phyloP scores from a whole-genome alignment of 768 basidiomycete species.

The Trametes cingulata region DNA sequence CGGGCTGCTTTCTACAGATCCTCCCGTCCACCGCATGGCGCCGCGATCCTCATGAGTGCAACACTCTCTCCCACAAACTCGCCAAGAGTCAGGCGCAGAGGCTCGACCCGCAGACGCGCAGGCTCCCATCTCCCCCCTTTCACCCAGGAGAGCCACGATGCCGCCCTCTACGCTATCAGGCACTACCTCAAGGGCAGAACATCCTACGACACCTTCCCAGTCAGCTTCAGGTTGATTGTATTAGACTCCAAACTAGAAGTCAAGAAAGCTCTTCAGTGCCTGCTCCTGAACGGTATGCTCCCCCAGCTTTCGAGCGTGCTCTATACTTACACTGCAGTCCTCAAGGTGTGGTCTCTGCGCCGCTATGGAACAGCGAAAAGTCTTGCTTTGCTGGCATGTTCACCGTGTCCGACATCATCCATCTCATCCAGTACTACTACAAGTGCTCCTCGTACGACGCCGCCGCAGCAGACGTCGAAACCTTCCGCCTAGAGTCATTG shows the following conservation, averaged over 20 bases:
- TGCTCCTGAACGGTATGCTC: conserved; percentile 70
- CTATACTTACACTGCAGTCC: conserved; percentile 15
- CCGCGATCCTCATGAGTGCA: conserved; percentile 39
- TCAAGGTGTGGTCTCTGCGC: conserved; percentile 94
- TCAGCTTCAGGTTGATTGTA: conserved; percentile 94
- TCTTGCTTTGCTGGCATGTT: conserved; percentile 98
- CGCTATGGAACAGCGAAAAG: conserved; percentile 94
- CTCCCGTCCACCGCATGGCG: conserved; percentile 23
- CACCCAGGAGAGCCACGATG: conserved; percentile 65
- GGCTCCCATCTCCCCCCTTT: conserved; percentile 56
- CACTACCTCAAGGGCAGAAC: conserved; percentile 81
- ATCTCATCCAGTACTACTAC: conserved; percentile 98
- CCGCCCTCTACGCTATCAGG: conserved; percentile 70
- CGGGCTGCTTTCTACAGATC: conserved; percentile 1
- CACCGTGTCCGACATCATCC: conserved; percentile 98
- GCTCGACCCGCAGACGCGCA: conserved; percentile 59
- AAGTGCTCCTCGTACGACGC: conserved; percentile 78
- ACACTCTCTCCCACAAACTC: conserved; percentile 53
- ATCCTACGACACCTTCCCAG: conserved; percentile 96
- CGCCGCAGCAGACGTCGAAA: conserved; percentile 89
- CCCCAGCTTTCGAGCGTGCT: neutral
- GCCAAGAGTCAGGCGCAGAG: conserved; percentile 53
- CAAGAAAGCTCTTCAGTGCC: conserved; percentile 89
- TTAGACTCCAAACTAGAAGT: conserved; percentile 95
- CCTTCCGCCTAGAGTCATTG: conserved; percentile 83